These are phyloP conservation scores for Thielaviopsis musarum DNA, from an alignment of 2,329 filamentous ascomycete genomes.

Conservation along the genomic window DNA sequence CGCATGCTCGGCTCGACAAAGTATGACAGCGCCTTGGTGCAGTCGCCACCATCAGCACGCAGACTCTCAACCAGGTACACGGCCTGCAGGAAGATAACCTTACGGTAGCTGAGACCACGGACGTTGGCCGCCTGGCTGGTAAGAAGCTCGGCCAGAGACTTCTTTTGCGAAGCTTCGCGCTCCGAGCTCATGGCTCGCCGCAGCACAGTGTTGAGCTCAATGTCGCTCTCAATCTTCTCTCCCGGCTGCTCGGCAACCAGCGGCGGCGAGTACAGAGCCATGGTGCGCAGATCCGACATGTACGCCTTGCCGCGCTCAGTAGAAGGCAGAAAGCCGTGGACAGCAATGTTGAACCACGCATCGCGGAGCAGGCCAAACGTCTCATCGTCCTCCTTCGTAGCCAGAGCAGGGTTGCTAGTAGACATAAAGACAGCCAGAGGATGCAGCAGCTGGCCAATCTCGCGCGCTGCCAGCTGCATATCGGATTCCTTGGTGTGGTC, in stretches of 20 bases:
- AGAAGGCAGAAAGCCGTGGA: slow-evolving; percentile 70
- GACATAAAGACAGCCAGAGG: slow-evolving; percentile 79
- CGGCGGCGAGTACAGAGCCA: slow-evolving; percentile 76
- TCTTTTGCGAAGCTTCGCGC: slow-evolving; percentile 66
- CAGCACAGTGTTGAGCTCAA: slow-evolving; percentile 88
- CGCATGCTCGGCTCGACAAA: slow-evolving; percentile 84
- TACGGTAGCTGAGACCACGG: slow-evolving; percentile 68
- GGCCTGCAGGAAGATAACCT: slow-evolving; percentile 81
- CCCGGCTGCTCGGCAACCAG: slow-evolving; percentile 77
- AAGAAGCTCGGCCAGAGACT: slow-evolving; percentile 53
- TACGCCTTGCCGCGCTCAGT: slow-evolving; percentile 60
- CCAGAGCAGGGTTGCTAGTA: slow-evolving; percentile 38
- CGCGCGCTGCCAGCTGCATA: slow-evolving; percentile 63
- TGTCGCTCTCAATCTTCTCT: slow-evolving; percentile 85
- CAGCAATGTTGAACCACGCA: slow-evolving; percentile 95
- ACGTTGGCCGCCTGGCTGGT: slow-evolving; percentile 66
- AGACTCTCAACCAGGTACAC: slow-evolving; percentile 80
- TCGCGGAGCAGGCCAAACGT: slow-evolving; percentile 62
- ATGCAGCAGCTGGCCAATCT: slow-evolving; percentile 74
- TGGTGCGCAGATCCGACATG: slow-evolving; percentile 57
- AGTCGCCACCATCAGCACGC: slow-evolving; percentile 73
- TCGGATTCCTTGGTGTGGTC: slow-evolving; percentile 61
- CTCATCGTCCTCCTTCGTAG: slow-evolving; percentile 39
- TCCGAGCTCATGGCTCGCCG: slow-evolving; percentile 71
- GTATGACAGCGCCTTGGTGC: slow-evolving; percentile 76